Evolutionary conservation across 192 early-diverging fungal species (phyloP).

Genomic region (Mortierella alpina): DNA sequence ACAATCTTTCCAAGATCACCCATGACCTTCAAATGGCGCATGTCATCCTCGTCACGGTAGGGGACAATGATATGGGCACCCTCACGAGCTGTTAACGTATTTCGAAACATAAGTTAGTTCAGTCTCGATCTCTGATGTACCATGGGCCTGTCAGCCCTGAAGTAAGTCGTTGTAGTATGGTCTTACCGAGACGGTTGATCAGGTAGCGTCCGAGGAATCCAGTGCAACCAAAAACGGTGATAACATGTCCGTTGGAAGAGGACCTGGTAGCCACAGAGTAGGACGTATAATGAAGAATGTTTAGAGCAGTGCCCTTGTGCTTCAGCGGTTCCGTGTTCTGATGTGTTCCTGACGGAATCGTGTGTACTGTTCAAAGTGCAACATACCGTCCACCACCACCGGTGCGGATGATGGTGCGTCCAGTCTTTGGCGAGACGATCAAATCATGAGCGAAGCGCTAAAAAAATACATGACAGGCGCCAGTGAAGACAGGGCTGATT

Average conservation of each 20-base stretch:
- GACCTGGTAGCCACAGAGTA: conserved; percentile 59
- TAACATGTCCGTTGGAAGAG: conserved; percentile 85
- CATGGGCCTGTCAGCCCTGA: no score
- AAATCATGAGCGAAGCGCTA: conserved; percentile 67
- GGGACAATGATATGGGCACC: conserved; percentile 94
- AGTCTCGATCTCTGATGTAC: no score
- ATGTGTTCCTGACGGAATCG: neutral
- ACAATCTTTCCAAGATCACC: conserved; percentile 96
- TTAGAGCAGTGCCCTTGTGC: neutral
- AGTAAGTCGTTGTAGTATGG: neutral
- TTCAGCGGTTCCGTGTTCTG: neutral
- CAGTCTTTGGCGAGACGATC: conserved; percentile 63
- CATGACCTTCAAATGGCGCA: conserved; percentile 89
- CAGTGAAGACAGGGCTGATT: neutral
- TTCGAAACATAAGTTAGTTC: no score
- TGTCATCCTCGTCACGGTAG: conserved; percentile 88
- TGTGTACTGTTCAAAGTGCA: neutral
- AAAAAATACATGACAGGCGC: neutral
- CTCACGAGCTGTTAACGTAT: conserved; percentile 68
- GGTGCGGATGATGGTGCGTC: conserved; percentile 68
- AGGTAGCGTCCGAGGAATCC: conserved; percentile 96
- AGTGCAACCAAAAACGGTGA: conserved; percentile 96
- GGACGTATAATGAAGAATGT: neutral
- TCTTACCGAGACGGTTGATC: conserved; percentile 87
- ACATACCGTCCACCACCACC: conserved; percentile 76